phyloP scores from a whole-genome alignment of 2,329 filamentous ascomycete genomes.

The Claviceps arundinis region DNA sequence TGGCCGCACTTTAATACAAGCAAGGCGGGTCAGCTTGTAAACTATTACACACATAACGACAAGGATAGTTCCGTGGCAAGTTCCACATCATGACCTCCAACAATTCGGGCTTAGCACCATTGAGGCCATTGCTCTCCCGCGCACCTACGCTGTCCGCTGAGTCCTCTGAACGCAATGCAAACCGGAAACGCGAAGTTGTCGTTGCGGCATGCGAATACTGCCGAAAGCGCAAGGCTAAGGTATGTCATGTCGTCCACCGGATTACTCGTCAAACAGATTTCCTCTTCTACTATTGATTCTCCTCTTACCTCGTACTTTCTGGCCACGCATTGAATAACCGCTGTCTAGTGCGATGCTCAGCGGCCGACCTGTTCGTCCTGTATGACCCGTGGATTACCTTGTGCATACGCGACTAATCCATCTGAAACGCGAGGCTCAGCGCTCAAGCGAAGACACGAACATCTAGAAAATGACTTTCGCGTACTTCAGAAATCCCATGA shows the following conservation, averaged over 20 bases:
- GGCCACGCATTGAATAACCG: neutral
- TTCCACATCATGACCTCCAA: neutral
- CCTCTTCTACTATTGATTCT: neutral
- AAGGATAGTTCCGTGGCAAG: neutral
- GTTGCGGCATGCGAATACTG: neutral
- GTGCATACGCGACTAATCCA: neutral
- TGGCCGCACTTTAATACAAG: too few relatives aligned
- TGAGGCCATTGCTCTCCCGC: neutral
- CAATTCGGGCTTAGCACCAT: neutral
- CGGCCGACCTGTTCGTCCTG: neutral
- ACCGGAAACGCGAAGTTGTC: neutral
- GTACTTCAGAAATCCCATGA: neutral
- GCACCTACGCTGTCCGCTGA: neutral
- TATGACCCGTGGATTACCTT: neutral
- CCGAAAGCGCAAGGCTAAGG: slow-evolving; percentile 1
- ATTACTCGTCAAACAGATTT: neutral
- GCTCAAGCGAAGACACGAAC: neutral
- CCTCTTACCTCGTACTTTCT: neutral
- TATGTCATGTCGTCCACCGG: neutral
- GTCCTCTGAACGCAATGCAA: neutral
- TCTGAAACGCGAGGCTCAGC: neutral
- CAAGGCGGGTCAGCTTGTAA: too few relatives aligned
- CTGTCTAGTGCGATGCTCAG: neutral
- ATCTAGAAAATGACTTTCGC: neutral
- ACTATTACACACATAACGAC: neutral